Percentiles rank a stretch among this genome's conserved stretches.
Conservation (phyloP, 331 rosid genomes). For the Quercus phellos region DNA sequence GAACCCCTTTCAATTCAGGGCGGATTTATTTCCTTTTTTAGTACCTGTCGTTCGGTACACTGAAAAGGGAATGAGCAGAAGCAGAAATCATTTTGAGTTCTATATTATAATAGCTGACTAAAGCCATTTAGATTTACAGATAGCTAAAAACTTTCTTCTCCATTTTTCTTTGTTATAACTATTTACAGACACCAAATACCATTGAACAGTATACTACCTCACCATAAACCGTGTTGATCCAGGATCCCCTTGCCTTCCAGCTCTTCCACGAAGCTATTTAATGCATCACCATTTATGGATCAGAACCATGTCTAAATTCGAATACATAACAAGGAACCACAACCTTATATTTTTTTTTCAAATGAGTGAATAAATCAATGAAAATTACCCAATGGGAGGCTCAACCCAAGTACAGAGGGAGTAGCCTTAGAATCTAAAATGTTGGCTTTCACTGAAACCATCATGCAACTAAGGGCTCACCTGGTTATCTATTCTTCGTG, state of each 20-base stretch:
- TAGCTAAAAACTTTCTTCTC: neutral
- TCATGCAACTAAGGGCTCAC: constrained; percentile 35
- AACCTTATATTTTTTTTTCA: neutral
- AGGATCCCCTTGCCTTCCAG: constrained; percentile 99
- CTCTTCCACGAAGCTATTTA: constrained; percentile 93
- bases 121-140: neutral
- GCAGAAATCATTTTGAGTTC: neutral
- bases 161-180: too few relatives aligned
- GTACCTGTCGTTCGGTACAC: neutral
- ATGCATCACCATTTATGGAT: constrained; percentile 15
- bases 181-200: neutral
- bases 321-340: neutral
- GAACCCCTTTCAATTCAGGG: neutral
- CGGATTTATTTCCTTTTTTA: too few relatives aligned
- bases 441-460: neutral
- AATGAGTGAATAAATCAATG: neutral
- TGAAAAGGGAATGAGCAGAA: neutral
- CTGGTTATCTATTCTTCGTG: constrained; percentile 98
- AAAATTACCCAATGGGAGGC: neutral
- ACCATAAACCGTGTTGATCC: constrained; percentile 99
- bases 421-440: constrained; percentile 15
- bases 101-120: neutral
- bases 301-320: constrained; percentile 10
- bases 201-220: constrained; percentile 53
- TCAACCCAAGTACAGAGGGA: neutral